Conservation (phyloP, 352 stramenopile species). For the Halophytophthora polymorphica region DNA sequence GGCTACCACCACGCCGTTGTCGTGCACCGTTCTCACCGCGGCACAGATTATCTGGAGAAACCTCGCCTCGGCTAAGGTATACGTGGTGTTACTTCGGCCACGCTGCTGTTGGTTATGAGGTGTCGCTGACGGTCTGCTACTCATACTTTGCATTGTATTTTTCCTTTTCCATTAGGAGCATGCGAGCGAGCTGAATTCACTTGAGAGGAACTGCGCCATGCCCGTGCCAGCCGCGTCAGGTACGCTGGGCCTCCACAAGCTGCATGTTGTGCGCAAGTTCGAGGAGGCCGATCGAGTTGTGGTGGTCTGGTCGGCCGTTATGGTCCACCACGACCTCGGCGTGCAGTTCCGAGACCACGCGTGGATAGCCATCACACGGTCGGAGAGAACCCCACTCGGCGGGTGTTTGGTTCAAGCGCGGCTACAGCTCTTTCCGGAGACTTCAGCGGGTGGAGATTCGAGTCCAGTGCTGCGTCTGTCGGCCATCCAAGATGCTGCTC, state of each 20-base stretch:
- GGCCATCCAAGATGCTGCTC: neutral
- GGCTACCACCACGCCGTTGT: conserved; percentile 4
- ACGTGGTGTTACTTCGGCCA: too few species aligned
- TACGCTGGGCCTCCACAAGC: neutral
- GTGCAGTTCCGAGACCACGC: conserved; percentile 5
- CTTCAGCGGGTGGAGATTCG: too few species aligned
- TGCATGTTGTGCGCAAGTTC: conserved; percentile 9
- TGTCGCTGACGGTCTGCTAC: neutral
- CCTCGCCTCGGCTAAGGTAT: too few species aligned
- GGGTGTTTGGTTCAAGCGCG: neutral
- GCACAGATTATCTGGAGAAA: conserved; percentile 1
- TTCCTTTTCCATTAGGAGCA: neutral
- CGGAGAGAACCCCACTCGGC: neutral
- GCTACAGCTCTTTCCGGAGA: conserved; percentile 3
- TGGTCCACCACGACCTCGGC: neutral
- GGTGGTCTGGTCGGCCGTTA: neutral
- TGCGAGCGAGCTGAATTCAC: neutral
- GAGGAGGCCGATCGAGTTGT: conserved; percentile 2
- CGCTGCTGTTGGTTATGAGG: too few species aligned
- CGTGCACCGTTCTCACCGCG: neutral
- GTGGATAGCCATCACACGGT: conserved; percentile 3
- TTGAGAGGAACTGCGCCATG: conserved; percentile 9
- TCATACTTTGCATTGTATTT: neutral
- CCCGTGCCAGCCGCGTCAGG: neutral
- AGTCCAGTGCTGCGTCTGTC: neutral